Evolutionary conservation across 2,329 filamentous ascomycete species (phyloP), one percentile per base, ranked within the genome.

Genomic region (Metarhizium anisopliae): DNA sequence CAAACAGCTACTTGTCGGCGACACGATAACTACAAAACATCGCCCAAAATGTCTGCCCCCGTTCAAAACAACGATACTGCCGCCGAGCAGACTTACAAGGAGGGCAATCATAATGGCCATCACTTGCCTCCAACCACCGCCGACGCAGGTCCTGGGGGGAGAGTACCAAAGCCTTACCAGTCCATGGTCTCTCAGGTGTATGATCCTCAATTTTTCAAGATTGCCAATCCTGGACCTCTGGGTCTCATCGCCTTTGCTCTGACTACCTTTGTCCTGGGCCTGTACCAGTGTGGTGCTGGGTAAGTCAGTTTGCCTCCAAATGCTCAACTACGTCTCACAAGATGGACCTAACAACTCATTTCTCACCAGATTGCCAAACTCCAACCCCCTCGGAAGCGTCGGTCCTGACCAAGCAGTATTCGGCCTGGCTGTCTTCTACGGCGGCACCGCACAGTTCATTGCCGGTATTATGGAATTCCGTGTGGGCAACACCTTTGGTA

Each of bases 361-460:
- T 11, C 13, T 47, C 45, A 7, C 2, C 7, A 72, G 69, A 32
- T 67, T 72, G 40, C 69, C 69, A 35, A 61, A 57, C 16, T 65
- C 66, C 25, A 67, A 72, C 50, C 69, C 69, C 4, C 56, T 70
- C 8, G 68, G 67, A 38, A 58, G 47, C 16, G 65, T 71, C 29
- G 69, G 69, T 3, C 69, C 69, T 47, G 63, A 70, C 51, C 68
- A 72, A 51, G 68, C 66, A 51, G 65, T 71, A 55, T 70, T 72
- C 36, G 69, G 69, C 6, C 55, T 71, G 30, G 69, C 68, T 30
- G 63, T 71, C 53, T 71, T 71, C 54, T 86, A 87, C 67, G 85
- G 85, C 67, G 85, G 85, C 56, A 72, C 86, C 7, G 78, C 86
- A n/a, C 85, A 88, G 67, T 72, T 87, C 64, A 71, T 86, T 53